Evolutionary conservation across 331 rosid genomes (phyloP).

Genomic region (Cucumis variabilis): DNA sequence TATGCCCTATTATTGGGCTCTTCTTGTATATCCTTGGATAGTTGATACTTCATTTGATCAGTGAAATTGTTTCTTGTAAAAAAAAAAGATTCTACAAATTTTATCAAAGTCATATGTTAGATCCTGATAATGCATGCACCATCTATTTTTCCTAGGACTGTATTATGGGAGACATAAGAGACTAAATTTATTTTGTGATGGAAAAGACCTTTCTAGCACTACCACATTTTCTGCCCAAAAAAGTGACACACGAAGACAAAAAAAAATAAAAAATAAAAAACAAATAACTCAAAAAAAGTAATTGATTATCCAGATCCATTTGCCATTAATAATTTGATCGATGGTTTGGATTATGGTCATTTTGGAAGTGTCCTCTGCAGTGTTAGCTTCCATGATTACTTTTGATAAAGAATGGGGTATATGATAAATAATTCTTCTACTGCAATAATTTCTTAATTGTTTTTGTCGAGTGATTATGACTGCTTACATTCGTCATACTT

Average conservation of each 20-base stretch:
- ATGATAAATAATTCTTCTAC: too few relatives aligned
- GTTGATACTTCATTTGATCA: too few relatives aligned
- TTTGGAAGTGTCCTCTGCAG: conserved; percentile 92
- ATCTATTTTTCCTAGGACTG: conserved; percentile 47
- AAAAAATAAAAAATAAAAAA: too few relatives aligned
- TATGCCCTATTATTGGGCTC: too few relatives aligned
- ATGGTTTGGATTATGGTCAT: conserved; percentile 54
- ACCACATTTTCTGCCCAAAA: conserved; percentile 21
- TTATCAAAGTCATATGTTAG: not conserved
- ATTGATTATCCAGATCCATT: conserved; percentile 64
- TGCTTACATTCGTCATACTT: too few relatives aligned
- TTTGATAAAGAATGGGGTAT: too few relatives aligned
- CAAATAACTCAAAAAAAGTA: conserved; percentile 39
- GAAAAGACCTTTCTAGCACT: conserved; percentile 25
- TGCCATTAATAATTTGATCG: conserved; percentile 52
- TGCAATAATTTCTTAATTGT: too few relatives aligned
- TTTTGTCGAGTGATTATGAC: too few relatives aligned
- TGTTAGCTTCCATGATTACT: too few relatives aligned
- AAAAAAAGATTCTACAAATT: too few relatives aligned
- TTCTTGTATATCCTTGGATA: too few relatives aligned
- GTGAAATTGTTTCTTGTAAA: too few relatives aligned
- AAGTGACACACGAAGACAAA: conserved; percentile 34
- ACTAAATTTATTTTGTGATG: conserved; percentile 41
- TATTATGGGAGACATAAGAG: conserved; percentile 53
- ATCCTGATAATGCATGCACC: conserved; percentile 33